Evolutionary conservation across 306 rosid species (phyloP).

Genomic region (Comarum palustre): DNA sequence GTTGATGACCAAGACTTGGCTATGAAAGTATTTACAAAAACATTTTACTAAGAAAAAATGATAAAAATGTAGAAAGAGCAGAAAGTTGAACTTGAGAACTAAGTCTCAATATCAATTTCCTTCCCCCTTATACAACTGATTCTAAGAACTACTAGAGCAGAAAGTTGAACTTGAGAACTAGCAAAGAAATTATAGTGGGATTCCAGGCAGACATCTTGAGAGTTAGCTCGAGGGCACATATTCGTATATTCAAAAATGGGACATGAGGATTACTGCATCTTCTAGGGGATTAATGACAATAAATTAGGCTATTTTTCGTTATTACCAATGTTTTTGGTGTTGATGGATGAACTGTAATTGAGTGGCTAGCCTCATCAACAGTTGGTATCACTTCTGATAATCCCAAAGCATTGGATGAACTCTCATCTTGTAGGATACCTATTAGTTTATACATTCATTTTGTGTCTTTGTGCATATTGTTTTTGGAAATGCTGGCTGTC

Average conservation of each 20-base stretch:
- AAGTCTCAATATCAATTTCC: not conserved
- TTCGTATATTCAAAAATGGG: constrained; percentile 37
- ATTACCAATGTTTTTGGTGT: not conserved
- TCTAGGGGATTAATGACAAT: constrained; percentile 20
- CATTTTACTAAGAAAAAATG: not conserved
- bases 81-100: too few species aligned
- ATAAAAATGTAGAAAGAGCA: constrained; percentile 3
- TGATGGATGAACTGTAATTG: constrained; percentile 3
- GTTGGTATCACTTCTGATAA: not conserved
- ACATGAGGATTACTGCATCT: constrained; percentile 25
- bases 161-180: not conserved
- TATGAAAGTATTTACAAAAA: not conserved
- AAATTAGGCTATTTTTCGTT: constrained; percentile 20
- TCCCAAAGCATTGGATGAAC: not conserved
- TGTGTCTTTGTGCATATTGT: not conserved
- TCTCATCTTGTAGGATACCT: constrained; percentile 6
- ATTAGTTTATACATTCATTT: not conserved
- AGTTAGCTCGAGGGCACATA: constrained; percentile 32
- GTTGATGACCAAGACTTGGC: too few species aligned
- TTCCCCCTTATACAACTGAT: not conserved
- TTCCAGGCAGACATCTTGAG: constrained; percentile 31
- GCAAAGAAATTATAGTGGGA: constrained; percentile 25
- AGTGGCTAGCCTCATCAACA: not conserved
- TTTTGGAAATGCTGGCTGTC: not conserved
- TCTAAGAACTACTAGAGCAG: not conserved